phyloP scores from a whole-genome alignment of 1,284 basidiomycete genomes.

The Melampsora larici-populina region DNA sequence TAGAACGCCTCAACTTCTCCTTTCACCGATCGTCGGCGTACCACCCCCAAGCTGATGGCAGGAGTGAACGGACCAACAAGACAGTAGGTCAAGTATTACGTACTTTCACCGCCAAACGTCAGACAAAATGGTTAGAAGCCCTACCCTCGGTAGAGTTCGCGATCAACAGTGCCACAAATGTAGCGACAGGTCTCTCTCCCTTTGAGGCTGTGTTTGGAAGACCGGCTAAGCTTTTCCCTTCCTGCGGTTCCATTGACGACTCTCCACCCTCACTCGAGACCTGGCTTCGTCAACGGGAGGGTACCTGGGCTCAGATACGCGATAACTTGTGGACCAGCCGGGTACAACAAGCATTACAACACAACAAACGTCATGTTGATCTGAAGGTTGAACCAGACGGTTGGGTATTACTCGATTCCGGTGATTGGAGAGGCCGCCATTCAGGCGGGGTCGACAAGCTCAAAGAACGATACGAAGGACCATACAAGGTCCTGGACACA shows the following conservation, averaged over 20 bases:
- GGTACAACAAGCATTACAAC: too few species aligned
- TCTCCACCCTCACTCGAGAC: background rate
- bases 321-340: too few species aligned
- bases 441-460: background rate
- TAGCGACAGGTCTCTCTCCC: background rate
- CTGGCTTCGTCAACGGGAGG: background rate
- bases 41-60: too few species aligned
- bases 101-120: background rate
- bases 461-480: background rate
- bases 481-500: background rate
- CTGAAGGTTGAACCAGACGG: too few species aligned
- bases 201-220: background rate
- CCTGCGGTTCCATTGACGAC: background rate
- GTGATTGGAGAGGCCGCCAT: too few species aligned
- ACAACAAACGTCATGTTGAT: too few species aligned
- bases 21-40: background rate
- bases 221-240: background rate
- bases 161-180: too few species aligned
- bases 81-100: background rate
- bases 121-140: too few species aligned
- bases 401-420: too few species aligned
- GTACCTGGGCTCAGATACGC: too few species aligned
- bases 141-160: too few species aligned
- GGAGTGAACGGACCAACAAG: slow-evolving; percentile 9
- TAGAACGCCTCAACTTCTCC: background rate